A percentile compares a stretch with the other conserved stretches of the same genome.
phyloP scores from a whole-genome alignment of 495 filamentous ascomycete genomes.

The Stereocaulon alpinum region DNA sequence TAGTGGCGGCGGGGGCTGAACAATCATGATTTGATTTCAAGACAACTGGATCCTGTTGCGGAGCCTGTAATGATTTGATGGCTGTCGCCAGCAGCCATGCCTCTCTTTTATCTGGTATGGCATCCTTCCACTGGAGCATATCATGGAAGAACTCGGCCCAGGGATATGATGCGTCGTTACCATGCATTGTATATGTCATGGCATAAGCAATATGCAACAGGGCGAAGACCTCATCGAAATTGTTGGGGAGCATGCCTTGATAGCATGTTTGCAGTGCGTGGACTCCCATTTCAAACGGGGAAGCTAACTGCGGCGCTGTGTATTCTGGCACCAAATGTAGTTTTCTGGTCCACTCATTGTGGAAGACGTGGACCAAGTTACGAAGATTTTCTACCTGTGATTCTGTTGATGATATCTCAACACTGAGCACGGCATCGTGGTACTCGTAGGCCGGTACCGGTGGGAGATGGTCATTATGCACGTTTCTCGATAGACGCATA shows the following conservation, averaged over 20 bases:
- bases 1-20: too few relatives aligned
- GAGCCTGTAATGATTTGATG: not conserved
- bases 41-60: not conserved
- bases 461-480: too few relatives aligned
- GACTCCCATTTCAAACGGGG: constrained; percentile 6
- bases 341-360: constrained; percentile 9
- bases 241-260: not conserved
- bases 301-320: not conserved
- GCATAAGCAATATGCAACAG: constrained; percentile 11
- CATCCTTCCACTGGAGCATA: constrained; percentile 2
- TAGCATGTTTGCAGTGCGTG: not conserved
- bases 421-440: not conserved
- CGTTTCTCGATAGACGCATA: too few relatives aligned
- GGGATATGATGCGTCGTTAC: not conserved
- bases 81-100: not conserved
- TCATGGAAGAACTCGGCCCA: constrained; percentile 12
- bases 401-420: not conserved
- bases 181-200: not conserved
- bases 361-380: constrained; percentile 2
- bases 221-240: constrained; percentile 6
- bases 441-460: not conserved
- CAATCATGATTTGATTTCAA: not conserved
- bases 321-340: not conserved
- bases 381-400: constrained; percentile 10
- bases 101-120: not conserved